A percentile compares a stretch with the other conserved stretches of the same genome.
phyloP scores from a whole-genome alignment of 2,329 filamentous ascomycete genomes.

The Diaporthe ilicicola region DNA sequence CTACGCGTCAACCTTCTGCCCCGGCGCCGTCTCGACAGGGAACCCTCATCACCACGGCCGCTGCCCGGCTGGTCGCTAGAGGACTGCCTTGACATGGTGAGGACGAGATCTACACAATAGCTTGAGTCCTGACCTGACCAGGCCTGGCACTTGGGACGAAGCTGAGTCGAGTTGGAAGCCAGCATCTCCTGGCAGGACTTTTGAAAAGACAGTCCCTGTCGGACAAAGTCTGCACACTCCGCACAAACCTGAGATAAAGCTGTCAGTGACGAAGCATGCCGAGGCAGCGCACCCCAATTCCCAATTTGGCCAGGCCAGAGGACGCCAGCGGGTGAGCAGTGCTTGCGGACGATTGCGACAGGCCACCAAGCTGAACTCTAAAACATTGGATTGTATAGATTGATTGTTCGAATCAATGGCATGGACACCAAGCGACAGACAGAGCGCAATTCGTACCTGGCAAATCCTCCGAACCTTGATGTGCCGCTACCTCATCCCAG shows the following conservation, averaged over 20 bases:
- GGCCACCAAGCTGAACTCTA: slow-evolving; percentile 13
- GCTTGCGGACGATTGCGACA: neutral
- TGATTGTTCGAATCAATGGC: slow-evolving; percentile 12
- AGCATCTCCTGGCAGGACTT: neutral
- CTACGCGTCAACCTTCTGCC: slow-evolving; percentile 30
- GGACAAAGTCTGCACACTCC: neutral
- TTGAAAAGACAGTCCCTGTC: slow-evolving; percentile 5
- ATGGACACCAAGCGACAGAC: slow-evolving; percentile 16
- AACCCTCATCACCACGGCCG: neutral
- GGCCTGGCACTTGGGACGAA: neutral
- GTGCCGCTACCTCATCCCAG: slow-evolving; percentile 1
- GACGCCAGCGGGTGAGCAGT: neutral
- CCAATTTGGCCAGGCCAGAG: neutral
- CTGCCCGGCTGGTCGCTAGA: neutral
- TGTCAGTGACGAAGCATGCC: neutral
- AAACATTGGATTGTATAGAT: slow-evolving; percentile 11
- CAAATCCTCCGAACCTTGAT: slow-evolving; percentile 24
- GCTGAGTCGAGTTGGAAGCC: neutral
- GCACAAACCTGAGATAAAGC: slow-evolving; percentile 16
- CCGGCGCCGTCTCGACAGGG: neutral
- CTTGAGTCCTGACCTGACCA: neutral
- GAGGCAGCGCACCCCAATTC: neutral
- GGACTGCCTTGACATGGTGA: neutral
- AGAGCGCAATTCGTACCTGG: slow-evolving; percentile 7
- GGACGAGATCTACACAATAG: neutral